A percentile compares a stretch with the other conserved stretches of the same genome.
Conservation (phyloP, 768 basidiomycete genomes). For the Steccherinum ochraceum region DNA sequence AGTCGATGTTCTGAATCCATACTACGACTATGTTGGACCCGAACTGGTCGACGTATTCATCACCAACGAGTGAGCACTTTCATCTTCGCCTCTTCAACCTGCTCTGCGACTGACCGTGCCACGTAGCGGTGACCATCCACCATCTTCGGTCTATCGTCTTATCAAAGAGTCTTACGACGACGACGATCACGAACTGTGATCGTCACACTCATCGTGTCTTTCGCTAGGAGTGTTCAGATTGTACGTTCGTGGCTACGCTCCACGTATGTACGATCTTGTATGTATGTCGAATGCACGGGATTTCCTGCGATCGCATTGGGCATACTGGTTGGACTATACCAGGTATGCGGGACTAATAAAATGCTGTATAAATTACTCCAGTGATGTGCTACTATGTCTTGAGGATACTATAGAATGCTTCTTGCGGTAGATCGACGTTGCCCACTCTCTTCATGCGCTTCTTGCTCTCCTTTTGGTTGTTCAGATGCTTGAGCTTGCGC, state of each 20-base stretch:
- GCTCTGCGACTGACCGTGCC: not conserved
- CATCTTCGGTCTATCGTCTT: slow-evolving; percentile 86
- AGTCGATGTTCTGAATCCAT: slow-evolving; percentile 93
- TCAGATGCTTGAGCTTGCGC: slow-evolving; percentile 83
- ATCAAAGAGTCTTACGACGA: slow-evolving; percentile 96
- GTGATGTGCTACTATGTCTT: slow-evolving; percentile 29
- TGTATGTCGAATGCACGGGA: no score
- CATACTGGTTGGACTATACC: no score
- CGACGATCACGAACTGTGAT: slow-evolving; percentile 77
- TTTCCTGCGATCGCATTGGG: no score
- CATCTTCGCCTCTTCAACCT: not conserved
- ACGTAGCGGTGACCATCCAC: slow-evolving; percentile 88
- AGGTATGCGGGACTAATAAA: no score
- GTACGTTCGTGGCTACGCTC: no score
- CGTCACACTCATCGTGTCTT: no score
- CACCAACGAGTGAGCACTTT: slow-evolving; percentile 83
- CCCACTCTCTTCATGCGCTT: slow-evolving; percentile 84
- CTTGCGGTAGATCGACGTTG: slow-evolving; percentile 85
- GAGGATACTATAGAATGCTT: slow-evolving; percentile 91
- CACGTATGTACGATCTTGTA: no score
- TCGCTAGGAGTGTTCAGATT: no score
- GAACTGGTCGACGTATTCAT: slow-evolving; percentile 92
- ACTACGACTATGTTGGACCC: slow-evolving; percentile 91
- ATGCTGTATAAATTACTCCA: no score
- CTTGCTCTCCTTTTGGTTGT: slow-evolving; percentile 93